Evolutionary conservation across 2,329 filamentous ascomycete genomes (phyloP), one percentile per base, ranked within the genome.

Genomic region (Metarhizium guizhouense): DNA sequence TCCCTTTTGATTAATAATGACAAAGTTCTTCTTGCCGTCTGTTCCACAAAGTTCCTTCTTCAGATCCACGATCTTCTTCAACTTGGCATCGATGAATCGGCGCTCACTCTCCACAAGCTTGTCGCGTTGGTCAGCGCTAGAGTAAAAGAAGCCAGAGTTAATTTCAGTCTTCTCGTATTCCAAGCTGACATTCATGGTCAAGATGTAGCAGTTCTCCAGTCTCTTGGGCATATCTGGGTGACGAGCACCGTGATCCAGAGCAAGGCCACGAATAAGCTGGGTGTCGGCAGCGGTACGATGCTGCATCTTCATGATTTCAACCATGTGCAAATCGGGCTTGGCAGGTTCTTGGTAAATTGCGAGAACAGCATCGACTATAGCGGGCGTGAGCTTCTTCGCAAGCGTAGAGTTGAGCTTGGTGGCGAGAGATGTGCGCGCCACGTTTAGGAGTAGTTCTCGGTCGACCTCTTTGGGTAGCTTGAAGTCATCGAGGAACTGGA

Each of bases 241-340:
- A 68, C 94, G 84, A 13, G 94, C 92, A 62, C 94, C 94, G 72
- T 99, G 94, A 67, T 99, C 94, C 58, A 99, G 78, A 10, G 90
- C 94, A 57, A 99, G 80, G 58, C 94, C 94, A 61, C 88, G 85
- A 72, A 99, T 96, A 57, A 99, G 84, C 73, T 96, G 91, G 56
- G 94, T 99, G 72, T 99, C 94, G 36, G 94, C 90, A 57, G 93
- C 92, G 53, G 90, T 91, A 64, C 93, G 88, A 77, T 99, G 94
- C 77, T 99, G 94, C 93, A 99, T 97, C 72, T 95, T 97, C 94
- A 99, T 99, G 66, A 99, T 97, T 75, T 99, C 94, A 63, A 99
- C 82, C 94, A 99, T 99, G 78, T 97, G 93, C 67, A 99, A 75
- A 74, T 99, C 94, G 56, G 95, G 95, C 77, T 97, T 97, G 60